A percentile compares a stretch with the other conserved stretches of the same genome.
These are phyloP conservation scores for Beauveria medogensis DNA, from an alignment of 2,329 filamentous ascomycete species.

Conservation along the genomic window DNA sequence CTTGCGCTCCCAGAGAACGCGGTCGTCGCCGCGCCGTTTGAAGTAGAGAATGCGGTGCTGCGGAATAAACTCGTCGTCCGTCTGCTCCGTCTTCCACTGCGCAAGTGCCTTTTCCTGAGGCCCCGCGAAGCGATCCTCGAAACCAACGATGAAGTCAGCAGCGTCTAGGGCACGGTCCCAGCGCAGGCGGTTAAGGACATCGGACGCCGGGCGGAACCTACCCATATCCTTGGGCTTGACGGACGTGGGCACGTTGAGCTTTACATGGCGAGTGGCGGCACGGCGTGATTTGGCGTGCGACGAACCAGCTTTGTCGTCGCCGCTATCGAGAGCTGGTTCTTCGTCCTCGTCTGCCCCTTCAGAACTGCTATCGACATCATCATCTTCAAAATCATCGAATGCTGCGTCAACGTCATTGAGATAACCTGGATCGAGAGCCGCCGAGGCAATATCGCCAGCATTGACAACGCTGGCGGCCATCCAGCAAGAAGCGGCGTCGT, in stretches of 20 bases:
- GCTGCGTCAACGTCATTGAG: conserved; percentile 34
- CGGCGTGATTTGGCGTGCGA: conserved; percentile 1
- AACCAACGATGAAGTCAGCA: conserved; percentile 48
- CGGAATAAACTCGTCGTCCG: conserved; percentile 59
- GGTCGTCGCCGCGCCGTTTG: conserved; percentile 41
- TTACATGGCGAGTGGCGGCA: conserved; percentile 10
- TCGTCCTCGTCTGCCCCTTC: conserved; percentile 3
- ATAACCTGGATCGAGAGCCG: conserved; percentile 38
- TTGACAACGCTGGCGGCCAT: conserved; percentile 34
- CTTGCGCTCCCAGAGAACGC: conserved; percentile 49
- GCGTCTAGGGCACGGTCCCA: conserved; percentile 50
- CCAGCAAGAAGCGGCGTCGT: conserved; percentile 41
- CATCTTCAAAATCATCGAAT: conserved; percentile 33
- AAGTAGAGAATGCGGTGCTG: conserved; percentile 58
- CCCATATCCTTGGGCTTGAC: conserved; percentile 25
- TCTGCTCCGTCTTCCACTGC: conserved; percentile 53
- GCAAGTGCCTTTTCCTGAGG: conserved; percentile 45
- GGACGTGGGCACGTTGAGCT: conserved; percentile 11
- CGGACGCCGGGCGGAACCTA: conserved; percentile 48
- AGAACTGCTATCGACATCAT: conserved; percentile 14
- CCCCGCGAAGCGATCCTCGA: conserved; percentile 52
- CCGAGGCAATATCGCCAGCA: conserved; percentile 29
- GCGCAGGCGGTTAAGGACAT: conserved; percentile 51
- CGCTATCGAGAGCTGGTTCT: neutral
- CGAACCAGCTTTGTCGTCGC: conserved; percentile 12